Conservation (phyloP, 164 flowering plant species). For the Vitis cinerea region DNA sequence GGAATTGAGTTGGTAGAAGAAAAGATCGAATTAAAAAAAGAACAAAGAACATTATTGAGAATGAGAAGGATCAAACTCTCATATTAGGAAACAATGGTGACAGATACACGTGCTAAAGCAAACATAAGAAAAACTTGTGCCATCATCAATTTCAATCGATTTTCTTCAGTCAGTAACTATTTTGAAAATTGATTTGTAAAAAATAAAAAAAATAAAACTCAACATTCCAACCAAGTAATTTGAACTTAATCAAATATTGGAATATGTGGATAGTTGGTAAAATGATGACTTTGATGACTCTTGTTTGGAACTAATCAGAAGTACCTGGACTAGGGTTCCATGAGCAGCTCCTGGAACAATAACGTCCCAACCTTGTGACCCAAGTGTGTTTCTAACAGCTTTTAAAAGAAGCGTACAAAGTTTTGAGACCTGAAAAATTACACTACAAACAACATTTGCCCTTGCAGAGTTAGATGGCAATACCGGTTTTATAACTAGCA, state of each 20-base stretch:
- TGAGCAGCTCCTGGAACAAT: conserved; percentile 80
- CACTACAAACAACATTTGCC: conserved; percentile 41
- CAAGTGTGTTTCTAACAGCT: conserved; percentile 65
- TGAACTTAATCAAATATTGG: neutral
- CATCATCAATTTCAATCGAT: too few species aligned
- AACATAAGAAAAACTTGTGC: too few species aligned
- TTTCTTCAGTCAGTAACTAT: too few species aligned
- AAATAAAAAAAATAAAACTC: neutral
- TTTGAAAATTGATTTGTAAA: too few species aligned
- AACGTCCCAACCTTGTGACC: conserved; percentile 95
- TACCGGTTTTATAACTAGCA: too few species aligned
- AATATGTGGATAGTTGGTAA: neutral
- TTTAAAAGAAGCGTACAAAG: conserved; percentile 73
- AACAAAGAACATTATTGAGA: too few species aligned
- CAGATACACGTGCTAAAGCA: too few species aligned
- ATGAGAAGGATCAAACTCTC: too few species aligned
- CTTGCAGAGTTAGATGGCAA: conserved; percentile 6
- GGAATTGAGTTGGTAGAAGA: too few species aligned
- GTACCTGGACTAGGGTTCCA: conserved; percentile 83
- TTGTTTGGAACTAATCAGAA: neutral
- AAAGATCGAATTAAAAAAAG: too few species aligned
- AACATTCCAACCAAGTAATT: neutral
- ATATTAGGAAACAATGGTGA: too few species aligned
- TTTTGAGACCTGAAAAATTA: conserved; percentile 95
- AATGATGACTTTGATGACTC: neutral